A percentile compares a stretch with the other conserved stretches of the same genome.
Evolutionary conservation across 257 asterid genomes (phyloP).

Genomic region (Forsythia viridissima): DNA sequence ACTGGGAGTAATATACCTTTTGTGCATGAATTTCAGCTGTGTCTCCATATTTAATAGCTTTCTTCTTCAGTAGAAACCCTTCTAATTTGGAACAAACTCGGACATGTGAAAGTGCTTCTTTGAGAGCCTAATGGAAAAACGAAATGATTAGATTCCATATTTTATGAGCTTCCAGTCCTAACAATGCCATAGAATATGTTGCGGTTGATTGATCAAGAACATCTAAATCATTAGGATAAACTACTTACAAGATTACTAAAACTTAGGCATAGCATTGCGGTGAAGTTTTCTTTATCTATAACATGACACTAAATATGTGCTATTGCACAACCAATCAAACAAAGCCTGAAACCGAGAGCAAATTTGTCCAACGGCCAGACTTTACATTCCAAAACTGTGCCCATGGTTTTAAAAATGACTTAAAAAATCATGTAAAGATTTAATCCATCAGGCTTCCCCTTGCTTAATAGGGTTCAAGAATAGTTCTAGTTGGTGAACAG

Average conservation of each 20-base stretch:
- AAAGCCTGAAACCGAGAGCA: background rate
- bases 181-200: background rate
- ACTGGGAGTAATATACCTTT: constrained; percentile 51
- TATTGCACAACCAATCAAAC: background rate
- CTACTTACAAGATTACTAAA: background rate
- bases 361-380: background rate
- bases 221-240: constrained; percentile 5
- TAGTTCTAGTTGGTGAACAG: background rate
- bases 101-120: constrained; percentile 81
- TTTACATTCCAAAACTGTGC: background rate
- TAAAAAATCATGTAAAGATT: background rate
- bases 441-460: background rate
- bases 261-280: background rate
- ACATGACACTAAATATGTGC: constrained; percentile 14
- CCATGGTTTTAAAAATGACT: background rate
- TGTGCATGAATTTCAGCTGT: constrained; percentile 82
- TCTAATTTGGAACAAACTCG: constrained; percentile 84
- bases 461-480: background rate
- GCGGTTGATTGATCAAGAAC: constrained; percentile 12
- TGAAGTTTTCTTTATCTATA: background rate
- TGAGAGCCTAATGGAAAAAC: constrained; percentile 57
- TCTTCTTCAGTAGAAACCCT: constrained; percentile 82
- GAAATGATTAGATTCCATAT: constrained; percentile 18
- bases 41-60: constrained; percentile 70
- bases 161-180: constrained; percentile 23